Evolutionary conservation across 2,329 filamentous ascomycete genomes (phyloP).

Genomic region (Aspergillus caelatus): DNA sequence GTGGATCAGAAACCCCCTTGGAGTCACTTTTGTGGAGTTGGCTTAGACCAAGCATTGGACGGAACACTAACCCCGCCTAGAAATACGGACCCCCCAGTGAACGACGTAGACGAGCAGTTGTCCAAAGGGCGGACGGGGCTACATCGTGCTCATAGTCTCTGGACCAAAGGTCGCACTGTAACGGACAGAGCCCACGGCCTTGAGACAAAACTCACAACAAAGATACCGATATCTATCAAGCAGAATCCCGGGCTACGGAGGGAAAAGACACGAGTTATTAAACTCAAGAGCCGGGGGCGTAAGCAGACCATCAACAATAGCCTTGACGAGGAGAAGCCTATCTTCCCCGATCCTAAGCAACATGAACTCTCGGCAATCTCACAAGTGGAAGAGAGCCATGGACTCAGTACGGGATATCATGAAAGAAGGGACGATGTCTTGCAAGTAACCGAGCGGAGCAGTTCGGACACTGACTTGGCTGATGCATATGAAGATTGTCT

Average conservation of each 20-base stretch:
- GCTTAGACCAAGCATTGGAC: slow-evolving; percentile 7
- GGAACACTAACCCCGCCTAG: slow-evolving; percentile 8
- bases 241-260: slow-evolving; percentile 15
- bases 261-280: slow-evolving; percentile 16
- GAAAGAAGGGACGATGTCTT: neutral
- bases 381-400: neutral
- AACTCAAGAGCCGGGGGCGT: slow-evolving; percentile 11
- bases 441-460: slow-evolving; percentile 12
- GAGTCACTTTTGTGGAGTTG: slow-evolving; percentile 20
- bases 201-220: slow-evolving; percentile 15
- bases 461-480: slow-evolving; percentile 24
- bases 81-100: neutral
- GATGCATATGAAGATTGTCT: slow-evolving; percentile 30
- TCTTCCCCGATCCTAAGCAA: neutral
- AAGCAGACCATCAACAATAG: slow-evolving; percentile 6
- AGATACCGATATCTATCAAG: slow-evolving; percentile 8
- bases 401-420: neutral
- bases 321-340: slow-evolving; percentile 6
- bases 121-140: slow-evolving; percentile 14
- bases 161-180: slow-evolving; percentile 15
- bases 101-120: slow-evolving; percentile 8
- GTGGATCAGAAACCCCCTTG: slow-evolving; percentile 15
- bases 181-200: slow-evolving; percentile 16
- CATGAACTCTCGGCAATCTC: neutral
- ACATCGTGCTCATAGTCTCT: slow-evolving; percentile 16